These are phyloP conservation scores for Saccharomyces kudriavzevii DNA, from an alignment of 805 yeast genomes.

Conservation along the genomic window DNA sequence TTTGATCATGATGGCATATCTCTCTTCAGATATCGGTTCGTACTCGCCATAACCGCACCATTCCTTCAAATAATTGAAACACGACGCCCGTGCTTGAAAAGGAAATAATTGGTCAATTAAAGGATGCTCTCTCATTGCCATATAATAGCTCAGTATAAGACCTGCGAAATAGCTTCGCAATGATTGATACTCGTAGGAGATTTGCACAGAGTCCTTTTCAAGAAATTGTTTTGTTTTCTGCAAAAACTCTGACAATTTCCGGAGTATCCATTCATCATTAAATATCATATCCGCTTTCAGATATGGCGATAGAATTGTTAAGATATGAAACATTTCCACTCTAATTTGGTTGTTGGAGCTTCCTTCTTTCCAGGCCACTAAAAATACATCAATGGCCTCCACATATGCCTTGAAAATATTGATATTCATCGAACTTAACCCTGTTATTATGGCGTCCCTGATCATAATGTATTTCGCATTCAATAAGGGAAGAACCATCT, in stretches of 20 bases:
- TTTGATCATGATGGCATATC: slow-evolving; percentile 53
- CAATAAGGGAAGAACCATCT: slow-evolving; percentile 76
- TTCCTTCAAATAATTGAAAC: slow-evolving; percentile 74
- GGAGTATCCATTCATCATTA: slow-evolving; percentile 61
- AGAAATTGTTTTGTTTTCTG: slow-evolving; percentile 55
- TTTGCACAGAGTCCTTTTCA: slow-evolving; percentile 49
- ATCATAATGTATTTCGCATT: slow-evolving; percentile 61
- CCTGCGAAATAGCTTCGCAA: slow-evolving; percentile 79
- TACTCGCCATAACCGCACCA: slow-evolving; percentile 91
- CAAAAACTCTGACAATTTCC: slow-evolving; percentile 52
- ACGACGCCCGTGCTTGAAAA: slow-evolving; percentile 74
- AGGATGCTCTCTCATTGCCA: slow-evolving; percentile 42
- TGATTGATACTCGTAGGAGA: slow-evolving; percentile 62
- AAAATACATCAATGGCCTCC: slow-evolving; percentile 59
- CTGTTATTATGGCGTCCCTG: slow-evolving; percentile 81
- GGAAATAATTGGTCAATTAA: slow-evolving; percentile 54
- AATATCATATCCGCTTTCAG: slow-evolving; percentile 42
- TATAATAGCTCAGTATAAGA: slow-evolving; percentile 65
- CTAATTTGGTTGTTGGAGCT: slow-evolving; percentile 38
- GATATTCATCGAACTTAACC: slow-evolving; percentile 81
- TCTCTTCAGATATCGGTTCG: slow-evolving; percentile 49
- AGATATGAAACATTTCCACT: slow-evolving; percentile 69
- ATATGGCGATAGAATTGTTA: slow-evolving; percentile 62
- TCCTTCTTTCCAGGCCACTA: slow-evolving; percentile 50
- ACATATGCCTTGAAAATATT: slow-evolving; percentile 78